Percentiles rank a stretch among this genome's conserved stretches.
Conservation (phyloP, 1,284 basidiomycete species). For the Trichosporon ovoides region DNA sequence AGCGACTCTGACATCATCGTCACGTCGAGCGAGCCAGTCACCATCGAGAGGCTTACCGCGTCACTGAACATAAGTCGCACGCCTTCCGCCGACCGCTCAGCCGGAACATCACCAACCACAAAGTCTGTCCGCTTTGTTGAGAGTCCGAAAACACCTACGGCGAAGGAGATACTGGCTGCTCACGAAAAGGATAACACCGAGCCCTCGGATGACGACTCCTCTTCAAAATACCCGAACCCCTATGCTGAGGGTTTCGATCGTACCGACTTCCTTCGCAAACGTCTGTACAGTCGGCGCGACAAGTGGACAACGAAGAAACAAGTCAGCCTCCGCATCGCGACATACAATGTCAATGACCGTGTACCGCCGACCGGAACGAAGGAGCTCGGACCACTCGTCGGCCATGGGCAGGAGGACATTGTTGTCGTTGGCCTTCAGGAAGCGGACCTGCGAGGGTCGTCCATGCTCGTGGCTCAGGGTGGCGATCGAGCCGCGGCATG, state of each 20-base stretch:
- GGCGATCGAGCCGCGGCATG: slow-evolving; percentile 53
- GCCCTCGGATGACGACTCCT: slow-evolving; percentile 8
- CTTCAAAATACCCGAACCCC: slow-evolving; percentile 29
- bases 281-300: slow-evolving; percentile 28
- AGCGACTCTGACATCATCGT: slow-evolving; percentile 1
- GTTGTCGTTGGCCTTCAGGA: slow-evolving; percentile 45
- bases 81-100: not conserved
- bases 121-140: not conserved
- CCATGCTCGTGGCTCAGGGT: slow-evolving; percentile 38
- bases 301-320: slow-evolving; percentile 28
- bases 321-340: slow-evolving; percentile 36
- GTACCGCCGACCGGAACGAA: slow-evolving; percentile 36
- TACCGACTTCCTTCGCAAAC: slow-evolving; percentile 29
- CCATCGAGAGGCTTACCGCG: not conserved
- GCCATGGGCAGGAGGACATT: slow-evolving; percentile 38
- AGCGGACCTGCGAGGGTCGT: slow-evolving; percentile 38
- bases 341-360: slow-evolving; percentile 46
- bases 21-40: not conserved
- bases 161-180: not conserved
- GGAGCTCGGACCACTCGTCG: slow-evolving; percentile 35
- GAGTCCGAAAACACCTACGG: not conserved
- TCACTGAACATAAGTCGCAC: not conserved
- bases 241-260: slow-evolving; percentile 30
- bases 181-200: not conserved
- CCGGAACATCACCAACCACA: not conserved